Conservation (phyloP, 2,329 filamentous ascomycete species). For the Fusarium decemcellulare region DNA sequence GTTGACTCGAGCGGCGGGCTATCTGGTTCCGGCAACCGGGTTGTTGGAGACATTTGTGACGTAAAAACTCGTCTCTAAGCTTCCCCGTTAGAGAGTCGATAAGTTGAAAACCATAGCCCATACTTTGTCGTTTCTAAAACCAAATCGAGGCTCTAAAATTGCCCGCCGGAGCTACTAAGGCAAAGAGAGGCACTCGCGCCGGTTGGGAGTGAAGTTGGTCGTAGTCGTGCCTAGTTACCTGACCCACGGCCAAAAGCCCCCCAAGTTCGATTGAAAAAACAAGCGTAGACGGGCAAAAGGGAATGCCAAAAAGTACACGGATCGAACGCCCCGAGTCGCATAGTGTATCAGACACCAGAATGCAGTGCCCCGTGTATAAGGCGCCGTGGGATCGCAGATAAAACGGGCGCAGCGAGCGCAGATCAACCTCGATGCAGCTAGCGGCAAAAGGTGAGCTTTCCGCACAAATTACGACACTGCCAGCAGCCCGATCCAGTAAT, state of each 20-base stretch:
- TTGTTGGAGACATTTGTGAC: too few relatives aligned
- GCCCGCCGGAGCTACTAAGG: too few relatives aligned
- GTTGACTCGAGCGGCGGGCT: too few relatives aligned
- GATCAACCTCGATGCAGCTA: conserved; percentile 12
- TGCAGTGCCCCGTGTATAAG: background rate
- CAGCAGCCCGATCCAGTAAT: background rate
- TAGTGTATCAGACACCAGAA: background rate
- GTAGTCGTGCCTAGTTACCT: background rate
- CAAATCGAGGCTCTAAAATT: too few relatives aligned
- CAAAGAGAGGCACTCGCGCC: background rate
- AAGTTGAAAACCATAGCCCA: too few relatives aligned
- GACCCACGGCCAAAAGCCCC: background rate
- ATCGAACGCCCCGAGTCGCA: background rate
- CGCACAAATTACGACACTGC: background rate
- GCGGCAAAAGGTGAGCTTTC: conserved; percentile 5
- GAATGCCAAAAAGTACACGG: background rate
- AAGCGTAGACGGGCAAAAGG: background rate
- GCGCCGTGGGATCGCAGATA: background rate
- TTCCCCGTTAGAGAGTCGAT: too few relatives aligned
- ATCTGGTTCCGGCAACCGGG: too few relatives aligned
- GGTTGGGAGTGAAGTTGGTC: background rate
- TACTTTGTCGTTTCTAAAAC: too few relatives aligned
- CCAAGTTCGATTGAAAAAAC: conserved; percentile 9
- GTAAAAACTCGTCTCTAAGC: too few relatives aligned
- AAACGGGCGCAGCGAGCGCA: background rate